phyloP scores from a whole-genome alignment of 2,329 filamentous ascomycete species.

The Trichoderma aggressivum region DNA sequence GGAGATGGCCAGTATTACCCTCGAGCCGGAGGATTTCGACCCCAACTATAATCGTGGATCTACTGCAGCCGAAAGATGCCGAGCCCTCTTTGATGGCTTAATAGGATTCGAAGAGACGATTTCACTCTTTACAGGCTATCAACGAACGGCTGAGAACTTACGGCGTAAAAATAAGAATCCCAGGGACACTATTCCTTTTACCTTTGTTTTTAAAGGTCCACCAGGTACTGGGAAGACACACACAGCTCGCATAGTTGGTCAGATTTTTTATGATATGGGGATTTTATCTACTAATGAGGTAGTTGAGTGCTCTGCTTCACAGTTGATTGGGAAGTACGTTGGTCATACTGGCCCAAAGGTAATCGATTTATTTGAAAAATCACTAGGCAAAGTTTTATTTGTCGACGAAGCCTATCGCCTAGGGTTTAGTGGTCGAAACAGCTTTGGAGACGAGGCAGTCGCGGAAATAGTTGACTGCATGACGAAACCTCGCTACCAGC shows the following conservation, averaged over 20 bases:
- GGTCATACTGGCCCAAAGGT: background rate
- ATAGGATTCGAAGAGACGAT: background rate
- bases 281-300: background rate
- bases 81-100: background rate
- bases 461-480: background rate
- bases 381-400: background rate
- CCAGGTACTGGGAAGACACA: background rate
- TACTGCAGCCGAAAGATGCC: background rate
- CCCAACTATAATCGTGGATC: background rate
- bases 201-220: background rate
- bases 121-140: background rate
- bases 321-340: background rate
- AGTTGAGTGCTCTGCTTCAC: background rate
- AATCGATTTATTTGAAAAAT: background rate
- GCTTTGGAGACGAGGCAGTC: background rate
- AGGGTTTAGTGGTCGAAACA: background rate
- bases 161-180: background rate
- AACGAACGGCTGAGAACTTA: background rate
- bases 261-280: background rate
- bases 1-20: background rate
- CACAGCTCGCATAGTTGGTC: background rate
- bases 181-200: background rate
- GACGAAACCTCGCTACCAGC: conserved; percentile 9
- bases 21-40: background rate
- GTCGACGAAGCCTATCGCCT: background rate